Base-by-base conservation (phyloP, 805 yeast genomes). In the Maudiozyma turicensis region DNA sequence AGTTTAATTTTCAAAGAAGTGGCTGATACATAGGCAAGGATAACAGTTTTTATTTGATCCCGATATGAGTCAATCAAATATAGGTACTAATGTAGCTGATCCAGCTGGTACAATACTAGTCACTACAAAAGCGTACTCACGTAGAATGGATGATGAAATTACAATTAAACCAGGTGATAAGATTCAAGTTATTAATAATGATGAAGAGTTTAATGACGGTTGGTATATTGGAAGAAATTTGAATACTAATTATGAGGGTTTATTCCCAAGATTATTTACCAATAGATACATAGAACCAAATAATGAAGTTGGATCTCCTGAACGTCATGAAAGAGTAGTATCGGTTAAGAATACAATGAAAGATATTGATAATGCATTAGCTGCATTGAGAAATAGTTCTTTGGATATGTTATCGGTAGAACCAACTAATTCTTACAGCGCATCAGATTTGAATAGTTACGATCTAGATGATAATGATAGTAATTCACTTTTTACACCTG, bases 221-320 rank as follows among this genome's bases (percentile, higher is more conserved):
- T 93, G 99, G 99, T 93, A 84, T 63, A 82, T 86, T 74, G 96
- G 96, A 3, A 80, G 79, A 50, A 90, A 90, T 58, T 62, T 86
- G 45, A 59, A 75, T 40, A 81, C 91, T 0, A 77, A 78, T 45
- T 74, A 77, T 47, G 89, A 86, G 7, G 99, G 99, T 0, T 70
- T 91, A 35, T 91, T 88, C 60, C 99, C 99, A 13, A 84, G 84
- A 58, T 79, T 87, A 6, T 91, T 91, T 65, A 90, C 97, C 2
- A 81, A 82, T 56, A 39, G 13, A 20, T 33, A 32, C 8, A 9
- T 13, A 8, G 47, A 77, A 79, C 74, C 44, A 32, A 42, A 20
- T 8, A 42, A 10, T 9, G 15, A 26, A 6, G 13, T 13, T 26
- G 26, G 28, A 35, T 40, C 26, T 30, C 20, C 30, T 10, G 34